Percentiles rank a stretch among this genome's conserved stretches.
phyloP scores from a whole-genome alignment of 257 asterid genomes.

The Primulina huaijiensis region DNA sequence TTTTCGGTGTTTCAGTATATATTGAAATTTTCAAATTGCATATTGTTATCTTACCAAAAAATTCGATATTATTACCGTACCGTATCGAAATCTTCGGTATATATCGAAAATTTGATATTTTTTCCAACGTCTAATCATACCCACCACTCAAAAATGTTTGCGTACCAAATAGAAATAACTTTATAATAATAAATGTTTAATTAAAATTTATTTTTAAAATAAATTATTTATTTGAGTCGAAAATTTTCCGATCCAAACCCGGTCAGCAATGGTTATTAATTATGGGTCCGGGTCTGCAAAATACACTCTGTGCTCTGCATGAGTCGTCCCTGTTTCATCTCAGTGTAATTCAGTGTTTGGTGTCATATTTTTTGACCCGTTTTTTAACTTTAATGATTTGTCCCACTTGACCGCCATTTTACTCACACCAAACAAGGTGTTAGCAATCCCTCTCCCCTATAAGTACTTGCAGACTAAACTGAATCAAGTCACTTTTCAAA shows the following conservation, averaged over 20 bases:
- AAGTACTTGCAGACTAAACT: slow-evolving; percentile 12
- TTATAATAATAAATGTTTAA: too few species aligned
- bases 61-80: too few species aligned
- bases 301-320: neutral
- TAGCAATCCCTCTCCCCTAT: slow-evolving; percentile 19
- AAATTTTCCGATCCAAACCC: neutral
- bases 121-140: too few species aligned
- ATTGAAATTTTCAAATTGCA: too few species aligned
- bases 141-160: too few species aligned
- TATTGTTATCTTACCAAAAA: too few species aligned
- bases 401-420: slow-evolving; percentile 26
- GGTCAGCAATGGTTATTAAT: neutral
- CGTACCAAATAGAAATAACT: too few species aligned
- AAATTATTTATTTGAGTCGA: too few species aligned
- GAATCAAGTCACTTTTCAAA: neutral
- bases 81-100: too few species aligned
- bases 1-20: too few species aligned
- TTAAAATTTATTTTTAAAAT: too few species aligned
- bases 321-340: slow-evolving; percentile 8
- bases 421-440: slow-evolving; percentile 32
- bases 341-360: slow-evolving; percentile 34
- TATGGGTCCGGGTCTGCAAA: neutral
- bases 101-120: too few species aligned
- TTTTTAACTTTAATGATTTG: slow-evolving; percentile 29
- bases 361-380: slow-evolving; percentile 24